Conservation (phyloP, 176 grass and related monocot species). For the Alopecurus myosuroides region DNA sequence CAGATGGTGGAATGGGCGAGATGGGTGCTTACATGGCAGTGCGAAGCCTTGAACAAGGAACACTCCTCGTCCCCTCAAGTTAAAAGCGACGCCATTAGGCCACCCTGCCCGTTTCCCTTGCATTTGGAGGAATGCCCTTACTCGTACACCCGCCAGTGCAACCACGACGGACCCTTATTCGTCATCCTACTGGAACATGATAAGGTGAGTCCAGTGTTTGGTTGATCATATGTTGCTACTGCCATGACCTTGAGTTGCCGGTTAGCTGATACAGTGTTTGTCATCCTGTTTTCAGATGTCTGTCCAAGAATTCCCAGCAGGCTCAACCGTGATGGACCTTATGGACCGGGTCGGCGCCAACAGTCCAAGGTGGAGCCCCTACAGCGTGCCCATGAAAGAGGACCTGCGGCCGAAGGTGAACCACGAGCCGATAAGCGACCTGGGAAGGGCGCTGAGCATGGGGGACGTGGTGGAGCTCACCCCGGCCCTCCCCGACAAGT, state of each 20-base stretch:
- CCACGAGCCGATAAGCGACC: slow-evolving; percentile 52
- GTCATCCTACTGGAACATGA: slow-evolving; percentile 84
- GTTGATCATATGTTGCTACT: neutral
- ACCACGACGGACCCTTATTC: slow-evolving; percentile 72
- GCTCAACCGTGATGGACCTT: slow-evolving; percentile 63
- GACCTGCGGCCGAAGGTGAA: slow-evolving; percentile 78
- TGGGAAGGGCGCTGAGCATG: slow-evolving; percentile 57
- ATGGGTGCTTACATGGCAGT: slow-evolving; percentile 88
- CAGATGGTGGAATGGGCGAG: slow-evolving; percentile 94
- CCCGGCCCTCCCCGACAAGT: slow-evolving; percentile 64
- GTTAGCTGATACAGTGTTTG: neutral
- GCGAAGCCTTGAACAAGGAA: slow-evolving; percentile 51
- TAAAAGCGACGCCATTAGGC: slow-evolving; percentile 26
- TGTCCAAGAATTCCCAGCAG: slow-evolving; percentile 68
- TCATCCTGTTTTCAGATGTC: slow-evolving; percentile 64
- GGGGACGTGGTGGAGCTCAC: slow-evolving; percentile 82
- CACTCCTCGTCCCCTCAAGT: neutral
- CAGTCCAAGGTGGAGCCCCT: slow-evolving; percentile 57
- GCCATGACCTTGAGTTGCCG: neutral
- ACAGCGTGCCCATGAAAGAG: slow-evolving; percentile 70
- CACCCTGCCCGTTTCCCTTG: slow-evolving; percentile 65
- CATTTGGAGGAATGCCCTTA: slow-evolving; percentile 82
- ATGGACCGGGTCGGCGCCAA: slow-evolving; percentile 58
- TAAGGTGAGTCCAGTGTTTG: slow-evolving; percentile 43
- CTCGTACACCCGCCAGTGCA: slow-evolving; percentile 56